These are phyloP conservation scores for Epichloe gansuensis DNA, from an alignment of 2,329 filamentous ascomycete genomes.

Conservation along the genomic window DNA sequence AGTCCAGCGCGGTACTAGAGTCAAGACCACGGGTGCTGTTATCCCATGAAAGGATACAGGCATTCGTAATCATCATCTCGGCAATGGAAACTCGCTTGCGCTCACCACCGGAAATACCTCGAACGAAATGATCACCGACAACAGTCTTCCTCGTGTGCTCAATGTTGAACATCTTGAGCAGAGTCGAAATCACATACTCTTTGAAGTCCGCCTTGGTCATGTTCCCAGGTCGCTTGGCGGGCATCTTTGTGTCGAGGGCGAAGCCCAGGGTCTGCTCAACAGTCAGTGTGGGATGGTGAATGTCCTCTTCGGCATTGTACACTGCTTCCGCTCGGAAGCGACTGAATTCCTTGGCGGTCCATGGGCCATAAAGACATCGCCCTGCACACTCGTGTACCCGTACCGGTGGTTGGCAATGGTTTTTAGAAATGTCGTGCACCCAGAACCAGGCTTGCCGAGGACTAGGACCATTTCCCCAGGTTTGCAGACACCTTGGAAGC, in stretches of 20 bases:
- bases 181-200: conserved; percentile 56
- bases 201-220: conserved; percentile 66
- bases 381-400: conserved; percentile 43
- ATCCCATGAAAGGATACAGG: conserved; percentile 63
- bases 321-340: conserved; percentile 70
- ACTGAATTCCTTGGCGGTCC: conserved; percentile 58
- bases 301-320: conserved; percentile 70
- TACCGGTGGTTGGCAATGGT: conserved; percentile 53
- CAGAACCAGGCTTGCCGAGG: conserved; percentile 62
- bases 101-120: conserved; percentile 70
- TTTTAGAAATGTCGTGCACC: conserved; percentile 59
- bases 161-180: conserved; percentile 90
- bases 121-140: conserved; percentile 70
- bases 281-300: conserved; percentile 74
- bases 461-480: conserved; percentile 86
- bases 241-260: conserved; percentile 73
- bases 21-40: conserved; percentile 61
- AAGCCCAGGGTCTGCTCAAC: conserved; percentile 82
- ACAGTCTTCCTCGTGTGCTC: conserved; percentile 77
- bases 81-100: conserved; percentile 72
- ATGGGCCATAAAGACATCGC: conserved; percentile 71
- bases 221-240: conserved; percentile 64
- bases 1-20: conserved; percentile 55
- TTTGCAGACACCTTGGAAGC: conserved; percentile 58
- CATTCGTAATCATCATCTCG: conserved; percentile 68